Conservation (phyloP, 1,284 basidiomycete species). For the Cutaneotrichosporon cyanovorans region DNA sequence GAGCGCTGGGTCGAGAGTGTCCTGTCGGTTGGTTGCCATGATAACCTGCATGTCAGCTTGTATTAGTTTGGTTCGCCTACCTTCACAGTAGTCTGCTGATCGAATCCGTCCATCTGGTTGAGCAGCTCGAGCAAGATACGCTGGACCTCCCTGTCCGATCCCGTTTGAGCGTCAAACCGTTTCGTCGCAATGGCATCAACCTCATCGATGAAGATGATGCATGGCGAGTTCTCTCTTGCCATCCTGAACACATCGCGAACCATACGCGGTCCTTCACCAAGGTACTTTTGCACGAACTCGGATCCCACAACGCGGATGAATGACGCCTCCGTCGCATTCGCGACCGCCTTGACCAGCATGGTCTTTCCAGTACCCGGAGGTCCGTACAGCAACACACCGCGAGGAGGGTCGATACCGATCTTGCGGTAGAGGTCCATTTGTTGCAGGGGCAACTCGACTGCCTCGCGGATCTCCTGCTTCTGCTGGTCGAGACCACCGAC, state of each 20-base stretch:
- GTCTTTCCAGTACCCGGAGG: slow-evolving; percentile 98
- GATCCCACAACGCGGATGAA: slow-evolving; percentile 97
- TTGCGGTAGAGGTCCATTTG: slow-evolving; percentile 98
- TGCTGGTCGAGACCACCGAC: slow-evolving; percentile 97
- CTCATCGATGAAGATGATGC: slow-evolving; percentile 99
- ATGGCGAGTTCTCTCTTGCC: slow-evolving; percentile 92
- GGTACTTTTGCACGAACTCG: slow-evolving; percentile 98
- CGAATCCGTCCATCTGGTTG: slow-evolving; percentile 99
- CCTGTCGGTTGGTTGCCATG: slow-evolving; percentile 96
- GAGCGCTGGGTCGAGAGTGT: slow-evolving; percentile 92
- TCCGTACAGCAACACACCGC: slow-evolving; percentile 86
- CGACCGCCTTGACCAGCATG: slow-evolving; percentile 93
- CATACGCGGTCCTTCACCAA: slow-evolving; percentile 99
- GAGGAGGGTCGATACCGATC: slow-evolving; percentile 97
- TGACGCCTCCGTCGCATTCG: slow-evolving; percentile 96
- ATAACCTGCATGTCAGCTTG: slow-evolving; percentile 67
- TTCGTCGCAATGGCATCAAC: slow-evolving; percentile 99
- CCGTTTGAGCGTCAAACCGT: slow-evolving; percentile 98
- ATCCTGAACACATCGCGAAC: slow-evolving; percentile 98
- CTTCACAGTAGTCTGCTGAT: slow-evolving; percentile 98
- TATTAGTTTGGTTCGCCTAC: too few relatives aligned
- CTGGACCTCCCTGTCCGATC: slow-evolving; percentile 97
- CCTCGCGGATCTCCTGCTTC: slow-evolving; percentile 99
- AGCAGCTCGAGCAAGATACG: slow-evolving; percentile 96
- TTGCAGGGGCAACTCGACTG: slow-evolving; percentile 86